Percentiles rank a stretch among this genome's conserved stretches.
Evolutionary conservation across 2,329 filamentous ascomycete genomes (phyloP).

Genomic region (Xylaria arbuscula): DNA sequence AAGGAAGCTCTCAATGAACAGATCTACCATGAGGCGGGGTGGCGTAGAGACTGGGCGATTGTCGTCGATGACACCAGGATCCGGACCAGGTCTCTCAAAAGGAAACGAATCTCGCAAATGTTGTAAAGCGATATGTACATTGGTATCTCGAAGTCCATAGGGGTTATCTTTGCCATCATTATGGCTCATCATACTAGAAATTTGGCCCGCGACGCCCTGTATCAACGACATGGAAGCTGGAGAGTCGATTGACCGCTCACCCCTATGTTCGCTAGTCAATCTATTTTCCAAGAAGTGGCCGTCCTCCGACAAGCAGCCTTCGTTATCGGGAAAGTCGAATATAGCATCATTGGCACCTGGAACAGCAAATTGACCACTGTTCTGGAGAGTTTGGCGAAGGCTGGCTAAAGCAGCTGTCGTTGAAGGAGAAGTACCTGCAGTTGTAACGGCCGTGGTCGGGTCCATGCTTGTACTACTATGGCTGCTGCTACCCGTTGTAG

Average conservation of each 20-base stretch:
- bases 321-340: conserved; percentile 10
- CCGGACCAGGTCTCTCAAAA: conserved; percentile 17
- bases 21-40: conserved; percentile 24
- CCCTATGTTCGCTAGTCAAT: background rate
- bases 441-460: background rate
- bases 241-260: conserved; percentile 4
- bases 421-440: conserved; percentile 10
- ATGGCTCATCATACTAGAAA: conserved; percentile 11
- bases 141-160: conserved; percentile 2
- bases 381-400: conserved; percentile 11
- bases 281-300: conserved; percentile 1
- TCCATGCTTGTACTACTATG: background rate
- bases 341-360: conserved; percentile 15
- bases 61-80: conserved; percentile 20
- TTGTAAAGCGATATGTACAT: conserved; percentile 12
- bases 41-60: conserved; percentile 16
- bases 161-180: conserved; percentile 3
- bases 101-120: conserved; percentile 20
- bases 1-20: conserved; percentile 22
- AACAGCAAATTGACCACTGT: conserved; percentile 2
- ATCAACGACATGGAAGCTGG: conserved; percentile 14
- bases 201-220: conserved; percentile 13
- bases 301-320: background rate
- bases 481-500: background rate
- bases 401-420: conserved; percentile 6